Base-by-base conservation (phyloP, 495 filamentous ascomycete species). In the Penicillium mononematosum region DNA sequence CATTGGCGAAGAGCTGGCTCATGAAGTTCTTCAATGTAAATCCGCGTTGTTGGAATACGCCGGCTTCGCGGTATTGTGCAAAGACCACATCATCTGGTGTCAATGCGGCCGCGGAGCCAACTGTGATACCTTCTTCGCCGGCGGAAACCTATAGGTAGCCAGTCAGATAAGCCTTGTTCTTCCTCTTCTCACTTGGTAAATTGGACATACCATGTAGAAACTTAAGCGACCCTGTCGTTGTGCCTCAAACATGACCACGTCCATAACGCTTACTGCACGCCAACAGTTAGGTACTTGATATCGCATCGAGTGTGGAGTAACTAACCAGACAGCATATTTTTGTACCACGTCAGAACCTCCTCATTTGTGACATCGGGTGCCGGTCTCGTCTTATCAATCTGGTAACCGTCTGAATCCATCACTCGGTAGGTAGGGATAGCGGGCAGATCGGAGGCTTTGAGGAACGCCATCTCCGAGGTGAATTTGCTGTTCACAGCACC, bases 401-500 rank as follows among this genome's bases (percentile, higher is more conserved):
- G 77, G 25, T 81, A 74, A 39, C 93, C 92, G 64, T 95, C 81
- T 55, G 91, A 89, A 64, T 95, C 88, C 68, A 96, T 83, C 7
- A 89, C 83, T 25, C 92, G 87, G 73, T 92, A 97, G 10, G 92
- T 97, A 36, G 91, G 83, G 64, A 97, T 85, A 8, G 90, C 85
- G 16, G 86, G 79, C 46, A 77, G 67, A 43, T 81, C 78, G 7
- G 81, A 79, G 3, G 92, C 88, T 39, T 83, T 78, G 46, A 88
- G 80, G 72, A 97, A 97, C 22, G 76, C 69, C 69, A 97, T 85
- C 5, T 81, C 73, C 58, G 83, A 85, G 4, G 88, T 96, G 71
- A 99, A 98, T 55, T 90, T 88, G 73, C 89, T 94, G 71, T 95
- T 89, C 27, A 99, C 81, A 0, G 95, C 95, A n/a, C 94, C 94